Percentiles rank a stretch among this genome's conserved stretches.
Conservation (phyloP, 441 rosid species). For the Jatropha podagrica region DNA sequence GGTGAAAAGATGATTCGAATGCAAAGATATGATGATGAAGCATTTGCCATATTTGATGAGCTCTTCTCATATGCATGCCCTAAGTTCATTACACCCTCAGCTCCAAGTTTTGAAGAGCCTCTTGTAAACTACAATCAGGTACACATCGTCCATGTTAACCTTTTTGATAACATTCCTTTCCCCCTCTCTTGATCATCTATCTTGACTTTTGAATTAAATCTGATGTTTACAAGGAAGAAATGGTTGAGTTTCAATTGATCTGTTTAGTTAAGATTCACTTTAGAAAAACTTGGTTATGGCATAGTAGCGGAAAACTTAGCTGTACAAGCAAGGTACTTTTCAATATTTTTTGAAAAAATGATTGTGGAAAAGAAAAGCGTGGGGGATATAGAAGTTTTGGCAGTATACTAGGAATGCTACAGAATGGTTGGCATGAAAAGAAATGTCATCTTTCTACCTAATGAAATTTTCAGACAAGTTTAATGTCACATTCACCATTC, state of each 20-base stretch:
- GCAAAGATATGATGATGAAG: slow-evolving; percentile 93
- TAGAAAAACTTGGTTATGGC: not conserved
- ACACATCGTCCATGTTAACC: slow-evolving; percentile 1
- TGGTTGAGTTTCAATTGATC: slow-evolving; percentile 1
- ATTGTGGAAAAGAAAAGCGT: too few relatives aligned
- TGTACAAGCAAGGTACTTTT: not conserved
- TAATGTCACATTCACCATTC: not conserved
- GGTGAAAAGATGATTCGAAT: slow-evolving; percentile 94
- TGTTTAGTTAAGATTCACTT: not conserved
- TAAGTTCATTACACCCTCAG: slow-evolving; percentile 93
- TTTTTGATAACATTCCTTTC: not conserved
- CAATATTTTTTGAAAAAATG: not conserved
- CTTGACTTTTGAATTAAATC: not conserved
- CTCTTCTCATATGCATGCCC: slow-evolving; percentile 98
- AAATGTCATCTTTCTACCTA: not conserved
- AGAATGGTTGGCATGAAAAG: not conserved
- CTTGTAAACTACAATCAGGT: slow-evolving; percentile 96
- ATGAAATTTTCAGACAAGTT: not conserved
- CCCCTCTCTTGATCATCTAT: not conserved
- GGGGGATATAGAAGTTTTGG: too few relatives aligned
- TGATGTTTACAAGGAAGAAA: not conserved
- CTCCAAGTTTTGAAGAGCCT: slow-evolving; percentile 92
- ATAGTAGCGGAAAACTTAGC: not conserved
- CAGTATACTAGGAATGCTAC: not conserved
- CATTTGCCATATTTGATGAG: slow-evolving; percentile 78